Conservation (phyloP, 306 rosid genomes). For the Prunus fruticosa region DNA sequence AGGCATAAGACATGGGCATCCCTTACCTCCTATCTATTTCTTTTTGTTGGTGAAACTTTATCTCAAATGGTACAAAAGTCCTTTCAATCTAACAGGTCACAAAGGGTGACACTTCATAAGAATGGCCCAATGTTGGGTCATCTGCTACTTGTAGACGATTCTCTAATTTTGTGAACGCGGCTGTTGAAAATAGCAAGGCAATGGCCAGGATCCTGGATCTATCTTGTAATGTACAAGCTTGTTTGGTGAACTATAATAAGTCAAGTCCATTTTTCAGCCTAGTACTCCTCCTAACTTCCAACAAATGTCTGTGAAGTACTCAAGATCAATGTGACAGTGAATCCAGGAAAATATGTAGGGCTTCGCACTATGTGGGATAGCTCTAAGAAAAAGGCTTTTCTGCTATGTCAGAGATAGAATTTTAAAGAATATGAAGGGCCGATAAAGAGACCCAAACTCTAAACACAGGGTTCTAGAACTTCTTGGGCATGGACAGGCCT, state of each 20-base stretch:
- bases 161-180: too few relatives aligned
- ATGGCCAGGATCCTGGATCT: too few relatives aligned
- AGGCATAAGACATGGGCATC: not conserved
- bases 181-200: too few relatives aligned
- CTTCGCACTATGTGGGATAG: not conserved
- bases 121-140: not conserved
- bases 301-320: too few relatives aligned
- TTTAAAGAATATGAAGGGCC: not conserved
- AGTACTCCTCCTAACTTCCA: too few relatives aligned
- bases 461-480: not conserved
- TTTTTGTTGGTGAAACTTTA: not conserved
- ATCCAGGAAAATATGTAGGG: not conserved
- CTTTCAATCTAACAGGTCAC: not conserved
- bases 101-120: not conserved
- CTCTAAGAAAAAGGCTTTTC: not conserved
- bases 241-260: too few relatives aligned
- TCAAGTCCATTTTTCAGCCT: too few relatives aligned
- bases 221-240: too few relatives aligned
- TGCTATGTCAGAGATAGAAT: not conserved
- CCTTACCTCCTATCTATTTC: too few relatives aligned
- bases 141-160: too few relatives aligned
- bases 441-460: not conserved
- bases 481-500: not conserved
- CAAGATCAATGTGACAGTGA: not conserved
- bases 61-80: not conserved